A percentile compares a stretch with the other conserved stretches of the same genome.
Conservation (phyloP, 108 stramenopile species). For the Skeletonema costatum region DNA sequence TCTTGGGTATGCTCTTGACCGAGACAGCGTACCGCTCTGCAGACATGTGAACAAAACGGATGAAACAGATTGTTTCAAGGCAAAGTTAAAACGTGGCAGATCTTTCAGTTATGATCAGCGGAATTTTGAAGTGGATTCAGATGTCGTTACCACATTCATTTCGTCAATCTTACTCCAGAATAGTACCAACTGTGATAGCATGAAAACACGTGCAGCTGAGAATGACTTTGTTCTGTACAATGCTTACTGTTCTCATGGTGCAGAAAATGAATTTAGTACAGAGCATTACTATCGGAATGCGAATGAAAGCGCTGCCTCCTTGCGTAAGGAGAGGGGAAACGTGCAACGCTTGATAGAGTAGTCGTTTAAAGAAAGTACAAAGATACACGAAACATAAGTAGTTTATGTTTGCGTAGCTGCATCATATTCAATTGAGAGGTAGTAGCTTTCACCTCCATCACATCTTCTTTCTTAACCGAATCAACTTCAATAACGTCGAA, state of each 20-base stretch:
- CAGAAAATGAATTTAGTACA: neutral
- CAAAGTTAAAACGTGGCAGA: neutral
- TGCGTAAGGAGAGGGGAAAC: too few relatives aligned
- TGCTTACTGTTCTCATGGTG: slow-evolving; percentile 9
- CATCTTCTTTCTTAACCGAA: neutral
- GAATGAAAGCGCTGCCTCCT: neutral
- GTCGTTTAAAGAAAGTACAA: too few relatives aligned
- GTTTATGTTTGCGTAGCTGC: too few relatives aligned
- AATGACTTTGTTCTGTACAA: slow-evolving; percentile 10
- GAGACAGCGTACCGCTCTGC: slow-evolving; percentile 15
- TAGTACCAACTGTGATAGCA: neutral
- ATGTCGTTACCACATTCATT: slow-evolving; percentile 10
- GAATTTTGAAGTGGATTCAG: slow-evolving; percentile 6
- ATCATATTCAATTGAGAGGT: too few relatives aligned
- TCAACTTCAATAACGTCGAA: neutral
- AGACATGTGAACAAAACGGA: neutral
- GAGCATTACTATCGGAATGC: neutral
- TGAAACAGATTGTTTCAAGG: slow-evolving; percentile 13
- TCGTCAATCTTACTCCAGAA: neutral
- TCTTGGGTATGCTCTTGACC: slow-evolving; percentile 15
- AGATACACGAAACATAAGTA: too few relatives aligned
- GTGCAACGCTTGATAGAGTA: too few relatives aligned
- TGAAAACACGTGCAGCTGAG: neutral
- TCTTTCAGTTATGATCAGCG: slow-evolving; percentile 5
- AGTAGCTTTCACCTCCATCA: too few relatives aligned